These are phyloP conservation scores for Scheffersomyces ergatensis DNA, from an alignment of 805 yeast genomes.

Conservation along the genomic window DNA sequence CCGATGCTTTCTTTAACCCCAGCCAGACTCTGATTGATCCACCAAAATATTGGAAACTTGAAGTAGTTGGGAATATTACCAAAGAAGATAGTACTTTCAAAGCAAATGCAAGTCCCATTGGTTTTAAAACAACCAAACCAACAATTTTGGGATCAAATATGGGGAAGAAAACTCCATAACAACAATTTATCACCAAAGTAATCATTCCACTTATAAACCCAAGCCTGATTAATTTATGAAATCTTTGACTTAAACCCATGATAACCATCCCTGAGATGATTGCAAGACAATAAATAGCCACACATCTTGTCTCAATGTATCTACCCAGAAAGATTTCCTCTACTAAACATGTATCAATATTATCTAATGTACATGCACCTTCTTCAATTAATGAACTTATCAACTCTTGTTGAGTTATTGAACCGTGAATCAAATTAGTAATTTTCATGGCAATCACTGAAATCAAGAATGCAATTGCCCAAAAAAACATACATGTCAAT, in stretches of 20 bases:
- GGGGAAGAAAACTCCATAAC: constrained; percentile 26
- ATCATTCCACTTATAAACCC: constrained; percentile 22
- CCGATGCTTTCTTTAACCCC: constrained; percentile 11
- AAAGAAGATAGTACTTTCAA: constrained; percentile 14
- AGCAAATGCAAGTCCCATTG: constrained; percentile 22
- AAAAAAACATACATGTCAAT: constrained; percentile 13
- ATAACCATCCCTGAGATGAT: constrained; percentile 18
- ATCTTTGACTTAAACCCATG: constrained; percentile 18
- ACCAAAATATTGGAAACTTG: constrained; percentile 18
- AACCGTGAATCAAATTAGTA: constrained; percentile 19
- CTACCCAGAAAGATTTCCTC: constrained; percentile 23
- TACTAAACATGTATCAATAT: constrained; percentile 15
- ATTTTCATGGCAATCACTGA: constrained; percentile 23
- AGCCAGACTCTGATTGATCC: constrained; percentile 13
- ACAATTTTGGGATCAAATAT: constrained; percentile 19
- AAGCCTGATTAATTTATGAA: constrained; percentile 15
- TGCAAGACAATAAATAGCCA: constrained; percentile 21
- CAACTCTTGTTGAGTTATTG: constrained; percentile 17
- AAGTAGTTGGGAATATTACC: constrained; percentile 26
- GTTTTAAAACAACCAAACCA: constrained; percentile 17
- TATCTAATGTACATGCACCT: constrained; percentile 19
- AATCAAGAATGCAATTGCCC: constrained; percentile 20
- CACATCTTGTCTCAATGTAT: constrained; percentile 18
- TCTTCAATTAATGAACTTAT: constrained; percentile 15
- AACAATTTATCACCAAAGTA: constrained; percentile 15